A percentile compares a stretch with the other conserved stretches of the same genome.
phyloP scores from a whole-genome alignment of 306 rosid species.

The Acacia confusa region DNA sequence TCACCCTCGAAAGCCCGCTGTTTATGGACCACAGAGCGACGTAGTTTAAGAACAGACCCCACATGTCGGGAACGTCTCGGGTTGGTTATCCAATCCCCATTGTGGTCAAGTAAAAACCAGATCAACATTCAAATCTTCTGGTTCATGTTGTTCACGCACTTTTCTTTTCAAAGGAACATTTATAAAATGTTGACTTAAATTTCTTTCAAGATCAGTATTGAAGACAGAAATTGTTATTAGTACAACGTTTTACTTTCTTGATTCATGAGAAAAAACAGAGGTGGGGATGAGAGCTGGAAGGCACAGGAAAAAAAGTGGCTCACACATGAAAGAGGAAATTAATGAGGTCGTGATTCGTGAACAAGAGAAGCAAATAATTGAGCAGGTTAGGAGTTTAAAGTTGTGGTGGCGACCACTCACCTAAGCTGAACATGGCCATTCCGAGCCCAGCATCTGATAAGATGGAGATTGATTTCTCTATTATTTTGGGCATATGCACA shows the following conservation, averaged over 20 bases:
- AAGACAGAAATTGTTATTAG: not conserved
- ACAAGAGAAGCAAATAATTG: slow-evolving; percentile 31
- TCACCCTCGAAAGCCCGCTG: slow-evolving; percentile 30
- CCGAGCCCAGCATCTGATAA: slow-evolving; percentile 98
- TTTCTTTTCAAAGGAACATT: not conserved
- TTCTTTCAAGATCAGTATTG: not conserved
- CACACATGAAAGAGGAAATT: slow-evolving; percentile 22
- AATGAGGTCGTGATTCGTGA: not conserved
- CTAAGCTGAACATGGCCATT: slow-evolving; percentile 99
- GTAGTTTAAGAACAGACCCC: slow-evolving; percentile 46
- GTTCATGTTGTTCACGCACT: not conserved
- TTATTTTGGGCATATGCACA: slow-evolving; percentile 83
- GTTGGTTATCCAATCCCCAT: slow-evolving; percentile 42
- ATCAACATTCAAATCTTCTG: not conserved
- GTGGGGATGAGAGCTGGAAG: slow-evolving; percentile 7
- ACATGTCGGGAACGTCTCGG: slow-evolving; percentile 71
- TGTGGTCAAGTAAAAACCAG: slow-evolving; percentile 28
- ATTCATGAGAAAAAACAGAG: not conserved
- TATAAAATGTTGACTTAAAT: not conserved
- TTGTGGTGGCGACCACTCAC: slow-evolving; percentile 50
- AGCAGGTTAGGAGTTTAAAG: slow-evolving; percentile 13
- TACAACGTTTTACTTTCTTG: not conserved
- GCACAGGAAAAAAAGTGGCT: not conserved
- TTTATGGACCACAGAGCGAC: slow-evolving; percentile 55
- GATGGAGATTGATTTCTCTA: slow-evolving; percentile 82